phyloP scores from a whole-genome alignment of 2,329 filamentous ascomycete genomes.

The Drechslerella dactyloides region DNA sequence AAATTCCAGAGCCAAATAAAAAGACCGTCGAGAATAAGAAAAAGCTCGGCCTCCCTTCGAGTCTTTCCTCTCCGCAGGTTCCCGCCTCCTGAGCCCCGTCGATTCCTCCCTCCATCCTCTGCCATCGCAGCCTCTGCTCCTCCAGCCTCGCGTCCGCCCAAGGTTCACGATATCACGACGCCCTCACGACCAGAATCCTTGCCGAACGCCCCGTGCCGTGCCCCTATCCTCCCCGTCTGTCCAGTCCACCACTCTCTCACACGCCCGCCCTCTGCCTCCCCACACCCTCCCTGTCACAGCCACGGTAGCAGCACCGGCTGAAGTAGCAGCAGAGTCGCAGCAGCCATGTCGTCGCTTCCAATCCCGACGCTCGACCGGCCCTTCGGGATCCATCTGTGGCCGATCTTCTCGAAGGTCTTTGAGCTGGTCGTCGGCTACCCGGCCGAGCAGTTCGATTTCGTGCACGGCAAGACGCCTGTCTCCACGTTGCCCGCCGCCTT shows the following conservation, averaged over 20 bases:
- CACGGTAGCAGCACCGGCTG: neutral
- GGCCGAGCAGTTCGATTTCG: slow-evolving; percentile 83
- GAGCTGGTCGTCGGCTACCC: slow-evolving; percentile 78
- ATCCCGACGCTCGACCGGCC: slow-evolving; percentile 85
- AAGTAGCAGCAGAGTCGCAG: neutral
- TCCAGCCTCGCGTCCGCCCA: neutral
- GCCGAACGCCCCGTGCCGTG: neutral
- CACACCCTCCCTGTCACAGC: neutral
- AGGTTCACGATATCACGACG: slow-evolving; percentile 36
- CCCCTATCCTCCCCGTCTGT: neutral
- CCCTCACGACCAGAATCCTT: slow-evolving; percentile 37
- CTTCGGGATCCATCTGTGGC: slow-evolving; percentile 91
- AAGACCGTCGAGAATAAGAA: slow-evolving; percentile 10
- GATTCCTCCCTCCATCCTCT: slow-evolving; percentile 20
- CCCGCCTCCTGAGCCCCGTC: slow-evolving; percentile 44
- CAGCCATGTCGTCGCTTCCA: slow-evolving; percentile 58
- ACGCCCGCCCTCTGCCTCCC: neutral
- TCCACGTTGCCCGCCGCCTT: slow-evolving; percentile 85
- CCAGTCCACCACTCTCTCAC: neutral
- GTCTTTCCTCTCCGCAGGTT: slow-evolving; percentile 31
- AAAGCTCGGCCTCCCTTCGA: slow-evolving; percentile 21
- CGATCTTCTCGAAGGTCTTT: slow-evolving; percentile 88
- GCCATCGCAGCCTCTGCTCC: neutral
- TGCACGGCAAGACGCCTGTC: slow-evolving; percentile 80
- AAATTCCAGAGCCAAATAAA: slow-evolving; percentile 1